These are phyloP conservation scores for Aspergillus viridinutans DNA, from an alignment of 2,329 filamentous ascomycete genomes.

Conservation along the genomic window DNA sequence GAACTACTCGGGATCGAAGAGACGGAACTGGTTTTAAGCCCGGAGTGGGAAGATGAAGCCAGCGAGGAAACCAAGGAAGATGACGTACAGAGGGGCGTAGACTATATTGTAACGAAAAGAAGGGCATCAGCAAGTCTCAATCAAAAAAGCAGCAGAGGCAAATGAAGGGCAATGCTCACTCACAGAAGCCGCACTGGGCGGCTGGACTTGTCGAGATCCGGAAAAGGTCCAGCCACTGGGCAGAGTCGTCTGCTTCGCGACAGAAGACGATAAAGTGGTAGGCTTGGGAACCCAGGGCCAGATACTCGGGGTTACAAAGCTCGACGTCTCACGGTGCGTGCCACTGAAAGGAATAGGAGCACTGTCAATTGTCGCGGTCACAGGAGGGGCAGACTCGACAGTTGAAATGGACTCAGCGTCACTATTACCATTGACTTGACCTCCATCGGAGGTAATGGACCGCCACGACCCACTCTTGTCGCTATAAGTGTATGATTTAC, in stretches of 20 bases:
- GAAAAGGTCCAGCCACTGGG: conserved; percentile 80
- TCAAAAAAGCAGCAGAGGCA: conserved; percentile 7
- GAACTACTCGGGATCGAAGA: conserved; percentile 7
- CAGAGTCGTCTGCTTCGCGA: conserved; percentile 49
- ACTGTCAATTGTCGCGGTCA: conserved; percentile 59
- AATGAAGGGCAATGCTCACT: conserved; percentile 50
- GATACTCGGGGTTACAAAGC: conserved; percentile 54
- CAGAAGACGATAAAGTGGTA: conserved; percentile 46
- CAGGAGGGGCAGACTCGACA: conserved; percentile 52
- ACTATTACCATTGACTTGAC: conserved; percentile 63
- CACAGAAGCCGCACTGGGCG: conserved; percentile 63
- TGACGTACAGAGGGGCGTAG: conserved; percentile 52
- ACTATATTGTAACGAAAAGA: conserved; percentile 31
- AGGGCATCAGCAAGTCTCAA: conserved; percentile 23
- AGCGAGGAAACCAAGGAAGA: conserved; percentile 43
- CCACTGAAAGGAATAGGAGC: conserved; percentile 64
- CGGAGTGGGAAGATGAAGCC: conserved; percentile 46
- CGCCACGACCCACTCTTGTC: conserved; percentile 73
- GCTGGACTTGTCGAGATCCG: conserved; percentile 72
- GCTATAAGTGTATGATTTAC: conserved; percentile 75
- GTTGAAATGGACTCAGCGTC: conserved; percentile 43
- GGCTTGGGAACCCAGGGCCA: conserved; percentile 63
- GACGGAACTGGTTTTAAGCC: conserved; percentile 34
- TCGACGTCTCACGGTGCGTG: conserved; percentile 41
- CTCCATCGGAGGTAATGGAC: conserved; percentile 77